Base-by-base conservation (phyloP, 1,284 basidiomycete genomes). In the Prillingera fragicola region DNA sequence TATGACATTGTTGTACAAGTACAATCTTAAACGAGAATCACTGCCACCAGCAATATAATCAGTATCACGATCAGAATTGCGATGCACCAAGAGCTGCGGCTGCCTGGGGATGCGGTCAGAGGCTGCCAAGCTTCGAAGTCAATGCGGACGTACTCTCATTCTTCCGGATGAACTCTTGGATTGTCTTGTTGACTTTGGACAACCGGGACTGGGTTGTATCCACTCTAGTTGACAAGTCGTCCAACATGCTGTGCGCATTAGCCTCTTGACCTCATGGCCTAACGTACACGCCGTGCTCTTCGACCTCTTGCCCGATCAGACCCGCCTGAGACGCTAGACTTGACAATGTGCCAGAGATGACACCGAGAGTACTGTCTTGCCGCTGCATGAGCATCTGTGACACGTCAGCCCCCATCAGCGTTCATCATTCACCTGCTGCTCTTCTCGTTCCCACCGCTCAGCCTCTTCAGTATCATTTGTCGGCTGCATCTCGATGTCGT, bases 291-390 rank as follows among this genome's bases (percentile, higher is more conserved):
- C 83, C 85, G 56, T 94, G 90, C 65, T 91, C 87, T 5, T 67
- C 74, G 34, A 94, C 86, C 65, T 95, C 90, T 40, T 80, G 80
- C 0, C 90, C 90, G 79, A 95, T 94, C 32, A 94, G 72, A 5
- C 84, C 85, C 1, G 90, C 90, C 70, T 95, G 91, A 53, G 86
- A 82, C 0, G 84, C 81, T 12, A 95, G 73, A 2, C 82, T 88
- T 43, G 66, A 80, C 32, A 95, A 67, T 1, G 90, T 89, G 0
- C 88, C 87, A 0, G 84, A 79, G 58, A 95, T 91, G 1, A 83
- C 79, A 33, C 84, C 81, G 48, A 95, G 82, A 0, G 88, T 84
- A 36, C 80, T 77, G 62, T 95, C 90, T 74, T 95, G 90, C 58
- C 86, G 80, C 35, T 77, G 78, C 32, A 94, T 81, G 69, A 92